These are phyloP conservation scores for Apostasia ramifera DNA, from an alignment of 106 monocot genomes.

Conservation along the genomic window DNA sequence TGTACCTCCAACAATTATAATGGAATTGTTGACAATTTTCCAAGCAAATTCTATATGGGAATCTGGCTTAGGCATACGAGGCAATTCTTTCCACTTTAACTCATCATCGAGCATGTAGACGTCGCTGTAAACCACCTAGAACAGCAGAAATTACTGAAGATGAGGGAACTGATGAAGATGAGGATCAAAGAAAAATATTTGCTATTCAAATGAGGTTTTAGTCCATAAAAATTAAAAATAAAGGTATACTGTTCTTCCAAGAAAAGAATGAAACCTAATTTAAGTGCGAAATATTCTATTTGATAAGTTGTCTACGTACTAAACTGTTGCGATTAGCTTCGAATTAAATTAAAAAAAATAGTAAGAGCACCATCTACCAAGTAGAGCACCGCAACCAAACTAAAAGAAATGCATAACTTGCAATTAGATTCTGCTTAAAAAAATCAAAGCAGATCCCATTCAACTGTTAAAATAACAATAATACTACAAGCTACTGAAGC, in stretches of 20 bases:
- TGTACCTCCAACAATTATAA: slow-evolving; percentile 82
- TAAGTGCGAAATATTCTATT: too few relatives aligned
- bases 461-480: too few relatives aligned
- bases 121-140: slow-evolving; percentile 67
- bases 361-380: background rate
- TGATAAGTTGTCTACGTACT: background rate
- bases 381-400: background rate
- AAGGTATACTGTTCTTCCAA: background rate
- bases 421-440: too few relatives aligned
- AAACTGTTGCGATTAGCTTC: background rate
- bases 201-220: background rate
- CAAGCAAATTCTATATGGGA: slow-evolving; percentile 96
- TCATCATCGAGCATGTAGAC: slow-evolving; percentile 87
- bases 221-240: slow-evolving; percentile 1
- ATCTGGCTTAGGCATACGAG: slow-evolving; percentile 93
- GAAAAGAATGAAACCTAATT: too few relatives aligned
- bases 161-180: background rate
- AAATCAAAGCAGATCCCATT: too few relatives aligned
- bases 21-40: slow-evolving; percentile 81
- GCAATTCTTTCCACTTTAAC: slow-evolving; percentile 58
- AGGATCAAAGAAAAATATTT: background rate
- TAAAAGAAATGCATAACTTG: background rate
- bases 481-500: too few relatives aligned
- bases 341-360: background rate
- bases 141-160: slow-evolving; percentile 1